phyloP scores from a whole-genome alignment of 164 flowering plant species.

The Annona squamosa region DNA sequence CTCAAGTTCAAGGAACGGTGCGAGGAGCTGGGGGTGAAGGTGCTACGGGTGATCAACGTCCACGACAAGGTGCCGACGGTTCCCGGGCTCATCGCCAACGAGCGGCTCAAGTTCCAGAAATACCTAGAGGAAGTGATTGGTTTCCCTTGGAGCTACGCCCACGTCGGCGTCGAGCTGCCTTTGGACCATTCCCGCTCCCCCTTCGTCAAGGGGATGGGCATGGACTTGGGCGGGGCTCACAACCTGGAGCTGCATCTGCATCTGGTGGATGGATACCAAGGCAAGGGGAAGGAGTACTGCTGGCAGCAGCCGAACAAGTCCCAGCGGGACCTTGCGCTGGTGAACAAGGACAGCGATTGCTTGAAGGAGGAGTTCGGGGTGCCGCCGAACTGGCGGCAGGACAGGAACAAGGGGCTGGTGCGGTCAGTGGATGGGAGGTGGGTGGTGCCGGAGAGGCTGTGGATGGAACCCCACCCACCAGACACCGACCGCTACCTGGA shows the following conservation, averaged over 20 bases:
- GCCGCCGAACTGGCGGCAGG: constrained; percentile 74
- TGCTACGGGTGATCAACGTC: constrained; percentile 52
- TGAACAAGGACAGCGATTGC: constrained; percentile 58
- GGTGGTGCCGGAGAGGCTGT: constrained; percentile 57
- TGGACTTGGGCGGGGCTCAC: constrained; percentile 39
- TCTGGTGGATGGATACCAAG: constrained; percentile 63
- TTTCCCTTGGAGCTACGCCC: constrained; percentile 82
- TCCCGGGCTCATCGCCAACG: constrained; percentile 70
- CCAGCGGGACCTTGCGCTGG: constrained; percentile 55
- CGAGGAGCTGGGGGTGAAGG: constrained; percentile 61
- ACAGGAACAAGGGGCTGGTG: constrained; percentile 81
- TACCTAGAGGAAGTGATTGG: constrained; percentile 33
- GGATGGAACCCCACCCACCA: constrained; percentile 53
- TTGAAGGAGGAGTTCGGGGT: constrained; percentile 46
- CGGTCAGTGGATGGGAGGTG: constrained; percentile 57
- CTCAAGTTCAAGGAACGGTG: constrained; percentile 57
- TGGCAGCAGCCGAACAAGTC: constrained; percentile 14
- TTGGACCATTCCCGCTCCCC: constrained; percentile 53
- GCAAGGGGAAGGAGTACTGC: constrained; percentile 30
- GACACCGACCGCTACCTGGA: constrained; percentile 59
- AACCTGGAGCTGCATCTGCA: constrained; percentile 65
- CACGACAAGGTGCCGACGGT: constrained; percentile 71
- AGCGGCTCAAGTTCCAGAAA: constrained; percentile 44
- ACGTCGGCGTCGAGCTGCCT: constrained; percentile 61
- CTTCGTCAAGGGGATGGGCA: constrained; percentile 26